Percentiles rank a stretch among this genome's conserved stretches.
Conservation (phyloP, 768 basidiomycete species). For the Cubamyces sp. region DNA sequence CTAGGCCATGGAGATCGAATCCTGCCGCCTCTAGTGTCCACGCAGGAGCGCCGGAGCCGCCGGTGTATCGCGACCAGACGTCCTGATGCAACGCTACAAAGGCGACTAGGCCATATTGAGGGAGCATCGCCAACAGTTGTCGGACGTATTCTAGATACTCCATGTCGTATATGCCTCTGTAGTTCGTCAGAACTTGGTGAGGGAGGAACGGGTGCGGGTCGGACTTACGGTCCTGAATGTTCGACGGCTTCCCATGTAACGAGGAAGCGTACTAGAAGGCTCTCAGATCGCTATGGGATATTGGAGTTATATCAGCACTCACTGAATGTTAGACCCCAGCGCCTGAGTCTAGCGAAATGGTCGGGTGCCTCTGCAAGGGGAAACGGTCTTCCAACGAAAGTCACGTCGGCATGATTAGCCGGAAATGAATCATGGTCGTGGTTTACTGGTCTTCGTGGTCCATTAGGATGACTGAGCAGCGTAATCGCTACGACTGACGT, state of each 20-base stretch:
- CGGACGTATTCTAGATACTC: constrained; percentile 84
- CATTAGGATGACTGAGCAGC: constrained; percentile 1
- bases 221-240: constrained; percentile 85
- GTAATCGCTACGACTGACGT: constrained; percentile 32
- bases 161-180: constrained; percentile 80
- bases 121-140: constrained; percentile 65
- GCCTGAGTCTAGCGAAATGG: constrained; percentile 75
- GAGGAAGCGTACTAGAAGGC: constrained; percentile 75
- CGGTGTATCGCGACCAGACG: constrained; percentile 93
- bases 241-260: constrained; percentile 98
- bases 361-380: constrained; percentile 86
- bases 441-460: constrained; percentile 59
- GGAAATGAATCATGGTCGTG: constrained; percentile 73
- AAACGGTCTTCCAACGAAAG: constrained; percentile 91
- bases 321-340: constrained; percentile 92
- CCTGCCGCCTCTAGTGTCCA: constrained; percentile 92
- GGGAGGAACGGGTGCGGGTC: background rate
- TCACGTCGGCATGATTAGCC: constrained; percentile 61
- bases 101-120: constrained; percentile 71
- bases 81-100: constrained; percentile 91
- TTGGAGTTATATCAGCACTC: constrained; percentile 35
- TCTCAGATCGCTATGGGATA: background rate
- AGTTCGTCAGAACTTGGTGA: background rate
- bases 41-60: constrained; percentile 94
- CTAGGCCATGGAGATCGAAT: constrained; percentile 79